phyloP scores from a whole-genome alignment of 75 land plant genomes.

The Selaginella tamariscina region DNA sequence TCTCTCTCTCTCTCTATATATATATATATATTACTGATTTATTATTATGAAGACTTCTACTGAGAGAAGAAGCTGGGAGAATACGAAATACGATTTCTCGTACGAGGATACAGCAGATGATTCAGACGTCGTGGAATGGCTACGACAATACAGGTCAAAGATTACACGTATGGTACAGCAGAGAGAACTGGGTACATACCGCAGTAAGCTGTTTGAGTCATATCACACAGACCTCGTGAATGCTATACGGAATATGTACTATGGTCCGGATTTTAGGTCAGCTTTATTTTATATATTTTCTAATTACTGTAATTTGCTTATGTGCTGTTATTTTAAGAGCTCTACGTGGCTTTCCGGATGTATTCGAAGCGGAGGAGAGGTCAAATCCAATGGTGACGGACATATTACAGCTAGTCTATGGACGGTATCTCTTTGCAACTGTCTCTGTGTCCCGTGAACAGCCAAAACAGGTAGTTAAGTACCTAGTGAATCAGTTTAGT shows the following conservation, averaged over 20 bases:
- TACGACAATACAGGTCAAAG: not conserved
- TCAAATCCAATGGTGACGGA: not conserved
- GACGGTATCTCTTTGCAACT: not conserved
- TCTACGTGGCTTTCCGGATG: not conserved
- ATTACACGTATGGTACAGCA: not conserved
- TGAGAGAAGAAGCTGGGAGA: slow-evolving; percentile 1
- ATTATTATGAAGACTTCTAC: no score
- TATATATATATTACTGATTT: no score
- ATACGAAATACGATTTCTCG: not conserved
- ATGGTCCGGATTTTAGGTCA: not conserved
- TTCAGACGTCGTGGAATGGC: not conserved
- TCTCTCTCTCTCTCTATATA: no score
- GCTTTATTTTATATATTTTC: no score
- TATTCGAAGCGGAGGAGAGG: not conserved
- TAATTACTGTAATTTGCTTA: no score
- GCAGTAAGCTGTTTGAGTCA: not conserved
- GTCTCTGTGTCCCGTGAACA: not conserved
- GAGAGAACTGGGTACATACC: not conserved
- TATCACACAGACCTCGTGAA: not conserved
- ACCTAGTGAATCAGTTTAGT: no score
- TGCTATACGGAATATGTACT: not conserved
- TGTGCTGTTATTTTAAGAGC: no score
- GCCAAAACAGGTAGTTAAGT: no score
- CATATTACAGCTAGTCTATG: not conserved
- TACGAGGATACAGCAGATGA: not conserved